Conservation (phyloP, 2,329 filamentous ascomycete species). For the Trichoderma pleuroti region DNA sequence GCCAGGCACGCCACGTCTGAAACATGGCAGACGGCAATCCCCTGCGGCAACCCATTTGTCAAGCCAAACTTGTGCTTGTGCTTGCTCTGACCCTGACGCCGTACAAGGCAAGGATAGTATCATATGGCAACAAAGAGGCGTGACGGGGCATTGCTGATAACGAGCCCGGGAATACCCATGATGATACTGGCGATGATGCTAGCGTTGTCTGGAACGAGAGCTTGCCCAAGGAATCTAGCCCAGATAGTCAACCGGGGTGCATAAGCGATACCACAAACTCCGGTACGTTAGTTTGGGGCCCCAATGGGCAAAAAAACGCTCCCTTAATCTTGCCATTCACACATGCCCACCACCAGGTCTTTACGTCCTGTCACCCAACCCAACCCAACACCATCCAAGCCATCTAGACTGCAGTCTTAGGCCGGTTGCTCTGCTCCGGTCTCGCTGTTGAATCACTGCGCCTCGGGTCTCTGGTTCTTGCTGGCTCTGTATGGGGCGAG, state of each 20-base stretch:
- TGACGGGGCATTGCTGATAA: neutral
- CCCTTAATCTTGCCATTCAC: neutral
- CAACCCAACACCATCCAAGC: neutral
- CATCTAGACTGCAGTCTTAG: neutral
- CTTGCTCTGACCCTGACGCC: neutral
- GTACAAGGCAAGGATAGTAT: neutral
- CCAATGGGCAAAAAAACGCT: neutral
- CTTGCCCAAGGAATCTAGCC: neutral
- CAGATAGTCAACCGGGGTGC: conserved; percentile 6
- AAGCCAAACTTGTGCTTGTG: neutral
- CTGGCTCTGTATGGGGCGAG: neutral
- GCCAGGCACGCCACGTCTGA: neutral
- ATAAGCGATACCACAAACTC: conserved; percentile 13
- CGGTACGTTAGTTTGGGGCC: neutral
- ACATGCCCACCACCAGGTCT: neutral
- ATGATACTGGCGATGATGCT: neutral
- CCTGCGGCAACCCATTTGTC: neutral
- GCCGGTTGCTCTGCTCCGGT: neutral
- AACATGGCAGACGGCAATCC: neutral
- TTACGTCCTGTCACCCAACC: neutral
- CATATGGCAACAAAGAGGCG: neutral
- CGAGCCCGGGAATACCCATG: neutral
- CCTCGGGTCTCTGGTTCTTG: neutral
- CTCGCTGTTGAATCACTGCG: neutral
- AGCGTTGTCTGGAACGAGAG: neutral